Percentiles rank a stretch among this genome's conserved stretches.
phyloP scores from a whole-genome alignment of 352 stramenopile species.

The Globisporangium canariense region DNA sequence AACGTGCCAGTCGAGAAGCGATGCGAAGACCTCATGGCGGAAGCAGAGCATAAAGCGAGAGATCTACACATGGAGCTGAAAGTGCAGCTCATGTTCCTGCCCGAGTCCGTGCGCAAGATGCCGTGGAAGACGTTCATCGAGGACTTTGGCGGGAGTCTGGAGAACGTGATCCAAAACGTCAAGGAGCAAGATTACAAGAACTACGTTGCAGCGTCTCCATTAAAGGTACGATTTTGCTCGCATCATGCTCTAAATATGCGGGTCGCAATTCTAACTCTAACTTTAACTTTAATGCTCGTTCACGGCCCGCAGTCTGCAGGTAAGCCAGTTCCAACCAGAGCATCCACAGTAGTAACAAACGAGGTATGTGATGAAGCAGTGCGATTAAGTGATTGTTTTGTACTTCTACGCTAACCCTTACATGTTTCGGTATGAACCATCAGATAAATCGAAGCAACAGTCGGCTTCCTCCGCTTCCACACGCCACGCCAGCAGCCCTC shows the following conservation, averaged over 20 bases:
- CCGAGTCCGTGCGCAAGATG: conserved; percentile 70
- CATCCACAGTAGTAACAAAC: not conserved
- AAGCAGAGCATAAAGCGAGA: conserved; percentile 51
- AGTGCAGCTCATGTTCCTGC: conserved; percentile 73
- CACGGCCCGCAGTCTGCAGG: not conserved
- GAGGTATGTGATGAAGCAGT: not conserved
- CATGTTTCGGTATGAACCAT: not conserved
- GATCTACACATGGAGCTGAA: conserved; percentile 77
- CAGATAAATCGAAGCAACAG: not conserved
- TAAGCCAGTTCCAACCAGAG: conserved; percentile 1
- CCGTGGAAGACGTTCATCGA: conserved; percentile 77
- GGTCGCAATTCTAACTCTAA: not conserved
- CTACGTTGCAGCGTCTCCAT: conserved; percentile 41
- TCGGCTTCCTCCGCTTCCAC: conserved; percentile 1
- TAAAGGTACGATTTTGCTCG: conserved; percentile 15
- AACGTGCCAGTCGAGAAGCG: conserved; percentile 52
- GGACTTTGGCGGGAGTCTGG: conserved; percentile 70
- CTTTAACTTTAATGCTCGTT: not conserved
- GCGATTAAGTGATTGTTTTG: not conserved
- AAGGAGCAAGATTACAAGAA: conserved; percentile 20
- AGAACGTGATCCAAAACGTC: conserved; percentile 71
- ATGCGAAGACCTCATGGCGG: conserved; percentile 45
- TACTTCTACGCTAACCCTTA: not conserved
- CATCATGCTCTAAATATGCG: not conserved
- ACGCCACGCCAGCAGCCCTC: conserved; percentile 13